A percentile compares a stretch with the other conserved stretches of the same genome.
Conservation (phyloP, 805 yeast genomes). For the Spathaspora sp. region DNA sequence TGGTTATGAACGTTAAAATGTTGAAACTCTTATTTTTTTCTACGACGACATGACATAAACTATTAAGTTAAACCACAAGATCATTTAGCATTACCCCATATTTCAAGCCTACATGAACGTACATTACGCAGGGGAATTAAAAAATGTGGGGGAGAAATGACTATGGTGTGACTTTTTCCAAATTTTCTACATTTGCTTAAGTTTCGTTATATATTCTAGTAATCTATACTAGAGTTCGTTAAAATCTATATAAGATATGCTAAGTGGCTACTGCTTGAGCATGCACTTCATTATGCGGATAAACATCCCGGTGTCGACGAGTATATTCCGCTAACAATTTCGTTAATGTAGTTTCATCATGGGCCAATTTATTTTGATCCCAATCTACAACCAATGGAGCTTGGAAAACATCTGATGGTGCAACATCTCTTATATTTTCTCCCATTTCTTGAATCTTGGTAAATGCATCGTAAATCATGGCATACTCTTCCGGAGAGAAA, state of each 20-base stretch:
- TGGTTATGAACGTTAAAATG: no score
- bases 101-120: no score
- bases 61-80: no score
- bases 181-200: no score
- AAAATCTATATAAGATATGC: background rate
- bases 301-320: background rate
- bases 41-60: no score
- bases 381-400: constrained; percentile 45
- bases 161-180: no score
- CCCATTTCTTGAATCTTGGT: constrained; percentile 17
- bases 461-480: constrained; percentile 36
- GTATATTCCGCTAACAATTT: constrained; percentile 27
- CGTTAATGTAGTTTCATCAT: constrained; percentile 29
- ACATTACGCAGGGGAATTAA: no score
- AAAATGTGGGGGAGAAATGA: no score
- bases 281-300: background rate
- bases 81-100: no score
- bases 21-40: no score
- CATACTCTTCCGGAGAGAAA: constrained; percentile 36
- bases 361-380: constrained; percentile 42
- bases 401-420: constrained; percentile 31
- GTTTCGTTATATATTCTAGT: no score
- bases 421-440: constrained; percentile 21
- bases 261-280: background rate
- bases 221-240: no score